Evolutionary conservation across 2,329 filamentous ascomycete genomes (phyloP).

Genomic region (Plectosphaerella cucumerina): DNA sequence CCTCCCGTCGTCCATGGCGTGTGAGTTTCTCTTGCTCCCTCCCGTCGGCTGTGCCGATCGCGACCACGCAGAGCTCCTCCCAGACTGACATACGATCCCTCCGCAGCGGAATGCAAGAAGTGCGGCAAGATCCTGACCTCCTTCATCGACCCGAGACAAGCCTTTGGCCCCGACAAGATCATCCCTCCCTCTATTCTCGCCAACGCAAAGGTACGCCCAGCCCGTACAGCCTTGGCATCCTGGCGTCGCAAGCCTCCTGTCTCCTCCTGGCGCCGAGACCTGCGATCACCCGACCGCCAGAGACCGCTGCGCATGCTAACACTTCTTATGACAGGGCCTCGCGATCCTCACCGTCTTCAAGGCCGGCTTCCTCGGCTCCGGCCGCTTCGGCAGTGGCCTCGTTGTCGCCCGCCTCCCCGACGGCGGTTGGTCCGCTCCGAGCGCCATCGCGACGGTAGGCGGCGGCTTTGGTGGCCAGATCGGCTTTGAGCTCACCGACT

Average conservation of each 20-base stretch:
- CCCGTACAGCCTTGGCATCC: conserved; percentile 5
- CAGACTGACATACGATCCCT: conserved; percentile 6
- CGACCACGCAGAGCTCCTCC: conserved; percentile 9
- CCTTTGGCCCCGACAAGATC: conserved; percentile 94
- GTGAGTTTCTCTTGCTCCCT: conserved; percentile 42
- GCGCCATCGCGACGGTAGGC: conserved; percentile 75
- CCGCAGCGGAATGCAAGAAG: conserved; percentile 93
- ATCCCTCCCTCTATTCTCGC: conserved; percentile 88
- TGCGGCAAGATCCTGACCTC: conserved; percentile 92
- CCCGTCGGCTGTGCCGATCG: conserved; percentile 12
- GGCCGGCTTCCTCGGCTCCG: conserved; percentile 80
- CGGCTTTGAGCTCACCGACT: conserved; percentile 84
- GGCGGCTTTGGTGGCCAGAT: conserved; percentile 84
- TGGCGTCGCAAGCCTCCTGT: neutral
- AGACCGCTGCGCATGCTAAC: conserved; percentile 1
- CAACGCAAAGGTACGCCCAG: conserved; percentile 71
- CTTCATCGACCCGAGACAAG: conserved; percentile 88
- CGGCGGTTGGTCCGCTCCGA: conserved; percentile 76
- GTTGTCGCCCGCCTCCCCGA: conserved; percentile 76
- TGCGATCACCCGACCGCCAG: neutral
- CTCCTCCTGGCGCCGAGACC: conserved; percentile 1
- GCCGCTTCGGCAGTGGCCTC: conserved; percentile 75
- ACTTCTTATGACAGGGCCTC: conserved; percentile 51
- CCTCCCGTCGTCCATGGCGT: conserved; percentile 62
- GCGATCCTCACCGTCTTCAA: conserved; percentile 84